Conservation (phyloP, 805 yeast species). For the Metschnikowia lachancei region DNA sequence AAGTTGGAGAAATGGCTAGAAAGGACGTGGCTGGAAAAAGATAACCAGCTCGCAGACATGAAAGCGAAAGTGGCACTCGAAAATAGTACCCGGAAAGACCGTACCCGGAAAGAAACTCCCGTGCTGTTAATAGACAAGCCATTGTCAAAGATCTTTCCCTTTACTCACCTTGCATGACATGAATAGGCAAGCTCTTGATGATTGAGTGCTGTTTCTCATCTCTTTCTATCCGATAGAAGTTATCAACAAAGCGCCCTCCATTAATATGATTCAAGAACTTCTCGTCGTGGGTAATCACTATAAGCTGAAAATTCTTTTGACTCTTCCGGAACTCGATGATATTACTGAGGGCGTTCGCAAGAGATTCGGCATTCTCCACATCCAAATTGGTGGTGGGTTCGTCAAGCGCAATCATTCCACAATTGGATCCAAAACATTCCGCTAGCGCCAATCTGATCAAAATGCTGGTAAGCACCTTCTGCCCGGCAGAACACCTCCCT, state of each 20-base stretch:
- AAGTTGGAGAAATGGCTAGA: conserved; percentile 77
- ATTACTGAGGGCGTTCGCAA: conserved; percentile 73
- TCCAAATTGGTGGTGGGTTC: conserved; percentile 98
- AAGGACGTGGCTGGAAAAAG: conserved; percentile 68
- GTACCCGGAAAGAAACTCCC: no score
- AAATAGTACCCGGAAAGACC: background rate
- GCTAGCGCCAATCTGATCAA: conserved; percentile 88
- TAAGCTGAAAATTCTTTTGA: conserved; percentile 88
- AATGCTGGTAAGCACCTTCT: conserved; percentile 88
- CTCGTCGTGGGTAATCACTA: conserved; percentile 96
- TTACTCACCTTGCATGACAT: conserved; percentile 35
- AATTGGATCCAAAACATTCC: conserved; percentile 90
- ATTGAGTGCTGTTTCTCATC: conserved; percentile 79
- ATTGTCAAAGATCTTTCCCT: background rate
- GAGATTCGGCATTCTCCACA: conserved; percentile 79
- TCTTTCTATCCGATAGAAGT: conserved; percentile 77
- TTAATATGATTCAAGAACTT: conserved; percentile 81
- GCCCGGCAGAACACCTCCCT: conserved; percentile 98
- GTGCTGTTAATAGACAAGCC: conserved; percentile 7
- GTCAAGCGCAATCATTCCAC: conserved; percentile 94
- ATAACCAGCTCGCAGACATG: conserved; percentile 30
- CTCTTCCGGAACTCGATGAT: conserved; percentile 71
- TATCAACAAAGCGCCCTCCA: conserved; percentile 82
- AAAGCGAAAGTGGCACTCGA: background rate
- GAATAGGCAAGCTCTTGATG: conserved; percentile 51